Evolutionary conservation across 192 early-diverging fungal genomes (phyloP), one percentile per base, ranked within the genome.

Genomic region (Umbelopsis vinacea): DNA sequence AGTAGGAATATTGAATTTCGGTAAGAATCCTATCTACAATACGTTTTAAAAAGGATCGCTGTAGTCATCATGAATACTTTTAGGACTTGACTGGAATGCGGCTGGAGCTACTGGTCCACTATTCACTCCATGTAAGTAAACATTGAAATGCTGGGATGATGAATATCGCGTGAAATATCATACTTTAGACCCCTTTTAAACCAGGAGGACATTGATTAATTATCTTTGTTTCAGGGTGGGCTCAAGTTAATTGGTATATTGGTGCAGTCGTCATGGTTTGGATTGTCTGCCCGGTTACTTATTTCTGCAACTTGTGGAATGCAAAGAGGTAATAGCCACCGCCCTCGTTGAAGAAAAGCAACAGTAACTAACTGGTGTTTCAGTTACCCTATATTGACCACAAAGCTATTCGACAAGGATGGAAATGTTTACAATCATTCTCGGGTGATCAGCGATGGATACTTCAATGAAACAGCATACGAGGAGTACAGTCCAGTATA

Each of bases 211-310:
- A 7, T 43, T 43, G 40, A 43, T 43, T 12, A 43, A 43, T 43
- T 43, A 1, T 6, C 8, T 43, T 11, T 55, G 6, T 38, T 8
- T 37, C 33, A 63, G 57, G 57, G 57, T 88, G 86, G 76, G 84
- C 87, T 40, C 84, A 86, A 15, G 83, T 87, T 70, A 92, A 92
- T 69, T 82, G 91, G 52, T 87, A 92, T 74, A 84, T 82, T 15
- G 89, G 89, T 7, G 82, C 88, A 50, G 86, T 89, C 21, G 29
- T 43, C n/a, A 35, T 72, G 22, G 33, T 76, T 5, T 92, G 88
- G 86, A 74, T 91, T 52, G 71, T 87, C 17, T 83, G 82, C 0
- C 92, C 91, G 9, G 76, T 84, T 5, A 76, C 83, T 11, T 87
- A 86, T 72, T 88, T 86, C 72, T 80, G 55, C 60, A 85, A 88